Conservation (phyloP, 345 rosid genomes). For the Sonneratia alba region DNA sequence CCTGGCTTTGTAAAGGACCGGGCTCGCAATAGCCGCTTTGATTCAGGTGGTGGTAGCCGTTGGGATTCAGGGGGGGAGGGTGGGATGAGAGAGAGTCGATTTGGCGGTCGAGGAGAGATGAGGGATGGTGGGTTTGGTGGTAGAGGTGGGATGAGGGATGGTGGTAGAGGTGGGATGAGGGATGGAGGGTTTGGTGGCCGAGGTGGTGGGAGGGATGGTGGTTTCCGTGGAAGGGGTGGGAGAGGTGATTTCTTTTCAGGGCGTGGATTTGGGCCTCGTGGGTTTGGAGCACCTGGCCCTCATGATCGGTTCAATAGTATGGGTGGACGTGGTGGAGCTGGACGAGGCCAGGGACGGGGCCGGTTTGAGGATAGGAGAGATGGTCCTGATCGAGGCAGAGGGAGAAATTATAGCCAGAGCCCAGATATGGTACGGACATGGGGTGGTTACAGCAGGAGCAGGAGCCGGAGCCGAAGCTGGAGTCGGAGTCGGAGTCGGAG, state of each 20-base stretch:
- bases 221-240: slow-evolving; percentile 35
- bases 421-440: slow-evolving; percentile 55
- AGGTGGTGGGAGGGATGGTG: slow-evolving; percentile 38
- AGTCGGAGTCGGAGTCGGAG: slow-evolving; percentile 22
- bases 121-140: slow-evolving; percentile 40
- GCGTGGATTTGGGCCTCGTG: slow-evolving; percentile 57
- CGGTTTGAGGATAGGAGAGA: slow-evolving; percentile 73
- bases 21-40: slow-evolving; percentile 62
- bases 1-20: slow-evolving; percentile 59
- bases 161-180: slow-evolving; percentile 29
- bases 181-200: slow-evolving; percentile 33
- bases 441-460: slow-evolving; percentile 38
- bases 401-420: slow-evolving; percentile 71
- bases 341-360: slow-evolving; percentile 60
- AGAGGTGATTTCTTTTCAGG: slow-evolving; percentile 43
- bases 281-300: slow-evolving; percentile 55
- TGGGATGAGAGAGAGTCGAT: slow-evolving; percentile 32
- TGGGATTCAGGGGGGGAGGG: slow-evolving; percentile 61
- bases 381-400: slow-evolving; percentile 30
- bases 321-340: slow-evolving; percentile 44
- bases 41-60: slow-evolving; percentile 51
- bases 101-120: slow-evolving; percentile 30
- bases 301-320: slow-evolving; percentile 44
- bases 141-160: slow-evolving; percentile 36
- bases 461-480: slow-evolving; percentile 33